Evolutionary conservation across 768 basidiomycete species (phyloP).

Genomic region (Chalciporus piperatus): DNA sequence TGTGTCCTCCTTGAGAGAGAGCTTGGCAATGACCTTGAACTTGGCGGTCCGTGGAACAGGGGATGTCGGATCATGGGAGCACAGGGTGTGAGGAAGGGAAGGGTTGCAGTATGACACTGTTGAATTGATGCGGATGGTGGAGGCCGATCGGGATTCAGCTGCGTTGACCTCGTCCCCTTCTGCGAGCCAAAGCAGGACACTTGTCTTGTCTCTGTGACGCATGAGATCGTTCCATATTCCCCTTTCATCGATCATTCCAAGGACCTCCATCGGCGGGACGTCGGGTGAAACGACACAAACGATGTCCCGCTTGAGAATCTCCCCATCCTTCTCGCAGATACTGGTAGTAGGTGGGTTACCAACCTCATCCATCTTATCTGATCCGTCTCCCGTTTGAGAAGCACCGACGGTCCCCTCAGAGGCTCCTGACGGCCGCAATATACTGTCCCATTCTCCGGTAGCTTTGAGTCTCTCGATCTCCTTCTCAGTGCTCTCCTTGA

Average conservation of each 20-base stretch:
- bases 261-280: neutral
- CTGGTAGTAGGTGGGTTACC: constrained; percentile 4
- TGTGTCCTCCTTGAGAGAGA: constrained; percentile 35
- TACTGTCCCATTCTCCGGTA: constrained; percentile 17
- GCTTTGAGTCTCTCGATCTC: constrained; percentile 23
- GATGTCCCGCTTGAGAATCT: constrained; percentile 19
- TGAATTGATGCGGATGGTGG: constrained; percentile 15
- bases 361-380: neutral
- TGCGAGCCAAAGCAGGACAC: neutral
- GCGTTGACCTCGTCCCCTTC: neutral
- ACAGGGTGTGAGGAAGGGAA: constrained; percentile 1
- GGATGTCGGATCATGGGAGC: neutral
- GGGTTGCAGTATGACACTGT: constrained; percentile 6
- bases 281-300: constrained; percentile 5
- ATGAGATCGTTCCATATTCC: neutral
- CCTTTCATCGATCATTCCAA: neutral
- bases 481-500: constrained; percentile 29
- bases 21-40: constrained; percentile 43
- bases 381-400: neutral
- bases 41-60: constrained; percentile 30
- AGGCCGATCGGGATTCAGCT: neutral
- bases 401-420: constrained; percentile 1
- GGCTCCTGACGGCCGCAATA: constrained; percentile 9
- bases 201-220: neutral
- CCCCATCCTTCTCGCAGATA: constrained; percentile 2